These are phyloP conservation scores for Naganishia randhawae DNA, from an alignment of 768 basidiomycete species.

Conservation along the genomic window DNA sequence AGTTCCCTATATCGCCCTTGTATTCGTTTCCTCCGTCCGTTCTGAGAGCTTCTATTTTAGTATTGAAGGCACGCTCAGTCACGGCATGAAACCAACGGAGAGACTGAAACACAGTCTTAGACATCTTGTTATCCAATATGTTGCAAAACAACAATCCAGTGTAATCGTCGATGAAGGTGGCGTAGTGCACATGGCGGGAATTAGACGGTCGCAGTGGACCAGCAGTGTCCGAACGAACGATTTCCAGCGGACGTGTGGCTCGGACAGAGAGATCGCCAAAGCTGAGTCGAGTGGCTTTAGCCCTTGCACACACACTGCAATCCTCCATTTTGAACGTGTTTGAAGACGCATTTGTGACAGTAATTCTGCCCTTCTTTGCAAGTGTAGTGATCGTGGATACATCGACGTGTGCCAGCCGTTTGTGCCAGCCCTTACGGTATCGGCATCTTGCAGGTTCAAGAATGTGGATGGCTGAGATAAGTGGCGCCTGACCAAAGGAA, in stretches of 20 bases:
- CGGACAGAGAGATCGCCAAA: conserved; percentile 25
- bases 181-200: conserved; percentile 11
- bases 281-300: conserved; percentile 3
- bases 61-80: background rate
- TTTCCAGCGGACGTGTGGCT: conserved; percentile 26
- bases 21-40: conserved; percentile 33
- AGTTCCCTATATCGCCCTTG: background rate
- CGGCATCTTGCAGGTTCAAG: background rate
- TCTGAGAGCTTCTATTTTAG: conserved; percentile 23
- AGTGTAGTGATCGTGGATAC: background rate
- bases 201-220: conserved; percentile 20
- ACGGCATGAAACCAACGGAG: conserved; percentile 14
- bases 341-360: background rate
- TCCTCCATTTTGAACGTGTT: conserved; percentile 14
- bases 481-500: background rate
- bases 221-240: conserved; percentile 32
- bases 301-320: background rate
- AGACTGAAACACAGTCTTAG: background rate
- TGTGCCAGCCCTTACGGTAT: conserved; percentile 1
- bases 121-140: background rate
- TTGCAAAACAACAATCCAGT: background rate
- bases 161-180: conserved; percentile 31
- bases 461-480: background rate
- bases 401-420: background rate
- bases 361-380: background rate